These are phyloP conservation scores for Rhododendron ferrugineum DNA, from an alignment of 148 eudicot genomes.

Conservation along the genomic window DNA sequence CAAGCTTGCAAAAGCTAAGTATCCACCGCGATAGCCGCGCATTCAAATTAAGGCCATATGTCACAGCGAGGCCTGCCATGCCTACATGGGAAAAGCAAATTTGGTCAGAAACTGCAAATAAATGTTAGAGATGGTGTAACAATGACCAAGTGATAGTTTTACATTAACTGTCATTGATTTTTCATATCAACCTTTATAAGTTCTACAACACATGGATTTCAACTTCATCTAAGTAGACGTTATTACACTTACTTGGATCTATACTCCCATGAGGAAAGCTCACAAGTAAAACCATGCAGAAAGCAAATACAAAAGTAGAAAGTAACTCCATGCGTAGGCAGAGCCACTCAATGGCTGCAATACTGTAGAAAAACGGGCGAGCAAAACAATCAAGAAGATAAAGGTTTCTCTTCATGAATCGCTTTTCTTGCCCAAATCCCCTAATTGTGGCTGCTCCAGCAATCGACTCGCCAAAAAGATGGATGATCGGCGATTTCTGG, in stretches of 20 bases:
- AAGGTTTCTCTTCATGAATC: conserved; percentile 87
- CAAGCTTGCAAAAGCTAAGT: conserved; percentile 98
- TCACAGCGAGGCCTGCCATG: conserved; percentile 99
- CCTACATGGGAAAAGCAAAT: conserved; percentile 34
- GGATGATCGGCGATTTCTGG: conserved; percentile 83
- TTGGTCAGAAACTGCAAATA: conserved; percentile 7
- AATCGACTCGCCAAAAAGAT: conserved; percentile 89
- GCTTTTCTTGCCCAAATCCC: conserved; percentile 91
- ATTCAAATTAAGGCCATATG: conserved; percentile 92
- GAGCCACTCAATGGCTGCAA: conserved; percentile 96
- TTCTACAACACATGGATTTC: not conserved
- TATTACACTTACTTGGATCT: conserved; percentile 77
- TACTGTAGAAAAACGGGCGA: conserved; percentile 88
- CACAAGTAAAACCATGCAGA: conserved; percentile 90
- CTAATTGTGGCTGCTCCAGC: conserved; percentile 98
- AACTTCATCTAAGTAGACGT: not conserved
- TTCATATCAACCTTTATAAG: not conserved
- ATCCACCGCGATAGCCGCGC: conserved; percentile 95
- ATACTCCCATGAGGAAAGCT: conserved; percentile 66
- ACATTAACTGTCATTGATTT: not conserved
- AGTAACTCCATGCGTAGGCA: conserved; percentile 90
- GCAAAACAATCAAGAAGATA: conserved; percentile 92
- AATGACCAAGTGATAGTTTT: not conserved
- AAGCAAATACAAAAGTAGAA: conserved; percentile 83
- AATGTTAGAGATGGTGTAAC: not conserved